Percentiles rank a stretch among this genome's conserved stretches.
phyloP scores from a whole-genome alignment of 2,329 filamentous ascomycete species.

The Akanthomyces lecanii region DNA sequence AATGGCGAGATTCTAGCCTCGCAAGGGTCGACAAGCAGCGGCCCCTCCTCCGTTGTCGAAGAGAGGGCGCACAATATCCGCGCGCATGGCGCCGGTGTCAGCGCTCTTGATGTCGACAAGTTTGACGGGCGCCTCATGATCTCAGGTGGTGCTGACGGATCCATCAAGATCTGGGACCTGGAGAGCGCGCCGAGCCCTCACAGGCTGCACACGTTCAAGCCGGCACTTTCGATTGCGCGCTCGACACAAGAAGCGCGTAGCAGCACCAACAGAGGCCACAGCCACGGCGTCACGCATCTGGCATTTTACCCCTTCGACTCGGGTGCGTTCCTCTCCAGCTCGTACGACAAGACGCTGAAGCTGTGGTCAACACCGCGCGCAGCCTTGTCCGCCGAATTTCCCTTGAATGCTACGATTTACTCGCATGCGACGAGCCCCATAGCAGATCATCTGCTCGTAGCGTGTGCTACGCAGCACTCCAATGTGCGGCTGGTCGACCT shows the following conservation, averaged over 20 bases:
- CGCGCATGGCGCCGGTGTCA: conserved; percentile 77
- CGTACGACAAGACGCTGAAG: conserved; percentile 74
- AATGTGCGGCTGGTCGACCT: conserved; percentile 82
- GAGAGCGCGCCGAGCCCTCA: conserved; percentile 52
- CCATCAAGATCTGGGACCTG: conserved; percentile 83
- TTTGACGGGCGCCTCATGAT: conserved; percentile 75
- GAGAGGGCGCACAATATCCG: conserved; percentile 39
- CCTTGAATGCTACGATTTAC: conserved; percentile 65
- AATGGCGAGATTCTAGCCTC: conserved; percentile 43
- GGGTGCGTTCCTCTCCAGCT: conserved; percentile 69
- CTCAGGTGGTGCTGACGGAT: conserved; percentile 81
- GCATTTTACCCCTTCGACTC: conserved; percentile 77
- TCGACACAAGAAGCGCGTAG: conserved; percentile 29
- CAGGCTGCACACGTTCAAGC: conserved; percentile 46
- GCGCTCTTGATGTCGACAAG: conserved; percentile 72
- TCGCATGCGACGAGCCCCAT: conserved; percentile 74
- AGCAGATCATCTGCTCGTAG: conserved; percentile 71
- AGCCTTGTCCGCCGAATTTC: conserved; percentile 60
- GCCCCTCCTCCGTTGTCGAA: conserved; percentile 19
- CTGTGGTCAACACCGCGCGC: conserved; percentile 66
- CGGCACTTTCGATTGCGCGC: conserved; percentile 48
- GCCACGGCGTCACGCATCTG: conserved; percentile 69
- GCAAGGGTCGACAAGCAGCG: conserved; percentile 18
- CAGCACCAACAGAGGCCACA: conserved; percentile 42
- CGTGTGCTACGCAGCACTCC: conserved; percentile 83